Evolutionary conservation across 2,329 filamentous ascomycete genomes (phyloP), one percentile per base, ranked within the genome.

Genomic region (Neocucurbitaria cava): DNA sequence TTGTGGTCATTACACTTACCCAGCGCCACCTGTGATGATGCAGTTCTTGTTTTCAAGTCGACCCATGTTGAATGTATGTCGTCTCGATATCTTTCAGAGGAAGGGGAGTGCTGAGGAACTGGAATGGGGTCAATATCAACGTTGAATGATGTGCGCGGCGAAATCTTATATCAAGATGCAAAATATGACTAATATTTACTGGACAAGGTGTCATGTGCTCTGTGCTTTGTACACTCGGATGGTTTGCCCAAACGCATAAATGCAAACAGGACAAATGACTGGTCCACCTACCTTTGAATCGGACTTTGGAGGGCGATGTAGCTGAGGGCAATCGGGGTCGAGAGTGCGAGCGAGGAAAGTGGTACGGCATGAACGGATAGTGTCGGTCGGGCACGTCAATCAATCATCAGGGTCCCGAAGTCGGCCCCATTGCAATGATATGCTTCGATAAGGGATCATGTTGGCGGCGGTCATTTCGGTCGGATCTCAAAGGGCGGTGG

Each of bases 21-120:
- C 91, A 69, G 88, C 92, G 63, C 89, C 92, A 71, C 92, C 92
- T 49, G 92, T 96, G 77, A 96, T 85, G 73, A 96, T 81, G 73
- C 84, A 85, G 77, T 87, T 88, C 77, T 89, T 89, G 74, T 85
- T 85, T 60, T 84, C 80, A 49, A 89, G 80, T 68, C 86, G 83
- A 62, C 69, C 71, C 75, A 77, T 77, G 65, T 70, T 74, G 70
- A 75, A 69, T 69, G 41, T 56, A 47, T 47, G 39, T 45, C 30
- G 44, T 54, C 48, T 49, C 39, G 33, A 30, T 44, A 44, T 40
- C 52, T 33, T 49, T 44, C 21, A 45, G 49, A 15, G 21, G 39
- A 36, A 52, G n/a, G 30, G 28, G 53, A 44, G 26, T 33, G 41
- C 21, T 26, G 43, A 26, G 46, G 31, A 18, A 39, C 56, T 66